Conservation (phyloP, 2,329 filamentous ascomycete species). For the Aspergillus thermomutatus region DNA sequence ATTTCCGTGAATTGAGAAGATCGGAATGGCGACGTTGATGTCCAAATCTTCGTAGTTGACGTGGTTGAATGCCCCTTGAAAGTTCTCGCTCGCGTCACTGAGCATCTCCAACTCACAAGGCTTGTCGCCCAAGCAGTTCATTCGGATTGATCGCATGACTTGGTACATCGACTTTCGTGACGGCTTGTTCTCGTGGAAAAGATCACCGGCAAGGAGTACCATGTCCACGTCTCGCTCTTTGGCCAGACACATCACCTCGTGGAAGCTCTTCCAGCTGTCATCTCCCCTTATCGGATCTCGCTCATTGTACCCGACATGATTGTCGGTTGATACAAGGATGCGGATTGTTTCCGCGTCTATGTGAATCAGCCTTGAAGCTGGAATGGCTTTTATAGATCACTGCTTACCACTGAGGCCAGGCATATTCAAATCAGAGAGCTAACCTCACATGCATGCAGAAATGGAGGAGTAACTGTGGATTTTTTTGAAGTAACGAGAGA, state of each 20-base stretch:
- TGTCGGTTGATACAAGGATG: conserved; percentile 91
- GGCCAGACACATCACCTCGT: conserved; percentile 89
- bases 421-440: conserved; percentile 16
- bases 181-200: conserved; percentile 98
- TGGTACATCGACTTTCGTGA: conserved; percentile 95
- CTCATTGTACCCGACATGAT: conserved; percentile 96
- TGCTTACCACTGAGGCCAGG: conserved; percentile 25
- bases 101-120: conserved; percentile 93
- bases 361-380: conserved; percentile 4
- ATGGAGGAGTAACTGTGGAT: background rate
- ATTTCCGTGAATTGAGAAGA: conserved; percentile 98
- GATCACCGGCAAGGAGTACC: conserved; percentile 89
- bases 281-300: conserved; percentile 91
- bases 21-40: conserved; percentile 94
- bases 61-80: conserved; percentile 83
- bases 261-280: conserved; percentile 94
- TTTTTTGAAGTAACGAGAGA: background rate
- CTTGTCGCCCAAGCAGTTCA: conserved; percentile 92
- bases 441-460: background rate
- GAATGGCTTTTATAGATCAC: background rate
- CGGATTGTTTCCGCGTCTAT: conserved; percentile 78
- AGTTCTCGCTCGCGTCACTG: conserved; percentile 87
- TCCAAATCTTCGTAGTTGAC: conserved; percentile 98
- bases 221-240: conserved; percentile 91
- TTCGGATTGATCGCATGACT: conserved; percentile 89